Evolutionary conservation across 176 grass and related monocot genomes (phyloP).

Genomic region (Hyparrhenia diplandra): DNA sequence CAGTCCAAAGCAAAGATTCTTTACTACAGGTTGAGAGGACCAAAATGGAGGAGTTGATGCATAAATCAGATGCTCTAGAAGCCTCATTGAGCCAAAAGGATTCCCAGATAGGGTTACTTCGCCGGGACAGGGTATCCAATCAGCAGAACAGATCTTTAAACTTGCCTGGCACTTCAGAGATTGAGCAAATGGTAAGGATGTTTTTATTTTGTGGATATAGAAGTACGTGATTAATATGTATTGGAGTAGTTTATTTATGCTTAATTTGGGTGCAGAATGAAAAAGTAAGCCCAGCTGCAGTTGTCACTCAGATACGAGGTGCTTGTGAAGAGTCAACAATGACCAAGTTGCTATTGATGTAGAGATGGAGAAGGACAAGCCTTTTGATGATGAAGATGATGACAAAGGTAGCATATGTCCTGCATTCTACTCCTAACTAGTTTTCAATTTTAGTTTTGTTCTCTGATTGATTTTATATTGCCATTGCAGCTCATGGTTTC

Average conservation of each 20-base stretch:
- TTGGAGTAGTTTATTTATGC: constrained; percentile 13
- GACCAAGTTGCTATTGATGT: constrained; percentile 93
- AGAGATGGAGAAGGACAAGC: constrained; percentile 53
- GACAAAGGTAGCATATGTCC: constrained; percentile 76
- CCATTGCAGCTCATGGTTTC: constrained; percentile 90
- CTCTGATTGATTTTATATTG: constrained; percentile 29
- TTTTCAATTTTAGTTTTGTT: constrained; percentile 10
- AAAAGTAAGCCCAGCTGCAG: constrained; percentile 47
- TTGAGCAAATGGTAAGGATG: constrained; percentile 72
- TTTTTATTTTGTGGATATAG: constrained; percentile 1
- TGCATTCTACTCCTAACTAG: not conserved
- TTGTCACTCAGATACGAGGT: constrained; percentile 64
- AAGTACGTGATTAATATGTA: not conserved
- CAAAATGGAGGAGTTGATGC: constrained; percentile 64
- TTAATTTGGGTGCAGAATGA: constrained; percentile 59
- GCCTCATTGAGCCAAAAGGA: constrained; percentile 63
- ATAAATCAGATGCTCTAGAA: constrained; percentile 75
- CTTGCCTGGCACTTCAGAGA: constrained; percentile 65
- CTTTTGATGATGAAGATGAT: constrained; percentile 85
- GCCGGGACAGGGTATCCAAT: constrained; percentile 37
- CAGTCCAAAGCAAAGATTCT: constrained; percentile 75
- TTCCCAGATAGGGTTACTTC: constrained; percentile 54
- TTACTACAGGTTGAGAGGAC: constrained; percentile 69
- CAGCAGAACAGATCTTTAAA: constrained; percentile 53
- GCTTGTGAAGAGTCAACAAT: constrained; percentile 74